Conservation (phyloP, 345 rosid genomes). For the Carallia pectinifolia region DNA sequence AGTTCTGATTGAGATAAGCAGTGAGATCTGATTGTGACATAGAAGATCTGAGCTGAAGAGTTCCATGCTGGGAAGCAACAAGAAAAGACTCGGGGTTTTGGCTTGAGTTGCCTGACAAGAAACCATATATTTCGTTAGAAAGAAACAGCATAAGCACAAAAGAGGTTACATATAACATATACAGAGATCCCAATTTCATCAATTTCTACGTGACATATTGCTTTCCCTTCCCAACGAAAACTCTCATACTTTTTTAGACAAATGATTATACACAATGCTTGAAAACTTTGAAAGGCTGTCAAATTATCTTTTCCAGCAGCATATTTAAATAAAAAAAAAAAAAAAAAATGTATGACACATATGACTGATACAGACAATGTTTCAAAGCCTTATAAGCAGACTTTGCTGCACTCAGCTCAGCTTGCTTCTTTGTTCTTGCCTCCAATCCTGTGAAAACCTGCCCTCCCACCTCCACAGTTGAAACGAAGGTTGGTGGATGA, state of each 20-base stretch:
- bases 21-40: conserved; percentile 9
- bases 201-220: neutral
- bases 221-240: neutral
- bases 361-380: conserved; percentile 24
- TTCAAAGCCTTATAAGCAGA: conserved; percentile 47
- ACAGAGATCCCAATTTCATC: neutral
- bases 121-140: neutral
- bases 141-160: neutral
- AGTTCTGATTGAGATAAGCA: conserved; percentile 13
- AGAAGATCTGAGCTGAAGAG: conserved; percentile 6
- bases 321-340: too few relatives aligned
- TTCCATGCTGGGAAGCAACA: conserved; percentile 16
- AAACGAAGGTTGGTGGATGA: conserved; percentile 44
- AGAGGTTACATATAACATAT: neutral
- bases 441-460: conserved; percentile 41
- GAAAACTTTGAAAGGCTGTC: neutral
- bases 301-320: too few relatives aligned
- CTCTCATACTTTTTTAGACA: neutral
- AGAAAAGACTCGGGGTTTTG: neutral
- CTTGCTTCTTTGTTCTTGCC: conserved; percentile 54
- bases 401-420: conserved; percentile 73
- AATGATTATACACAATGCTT: neutral
- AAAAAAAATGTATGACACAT: neutral
- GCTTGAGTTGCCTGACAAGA: conserved; percentile 19
- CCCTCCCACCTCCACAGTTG: conserved; percentile 49